Percentiles rank a stretch among this genome's conserved stretches.
Conservation (phyloP, 768 basidiomycete genomes). For the Hygrophoropsis aurantiaca region DNA sequence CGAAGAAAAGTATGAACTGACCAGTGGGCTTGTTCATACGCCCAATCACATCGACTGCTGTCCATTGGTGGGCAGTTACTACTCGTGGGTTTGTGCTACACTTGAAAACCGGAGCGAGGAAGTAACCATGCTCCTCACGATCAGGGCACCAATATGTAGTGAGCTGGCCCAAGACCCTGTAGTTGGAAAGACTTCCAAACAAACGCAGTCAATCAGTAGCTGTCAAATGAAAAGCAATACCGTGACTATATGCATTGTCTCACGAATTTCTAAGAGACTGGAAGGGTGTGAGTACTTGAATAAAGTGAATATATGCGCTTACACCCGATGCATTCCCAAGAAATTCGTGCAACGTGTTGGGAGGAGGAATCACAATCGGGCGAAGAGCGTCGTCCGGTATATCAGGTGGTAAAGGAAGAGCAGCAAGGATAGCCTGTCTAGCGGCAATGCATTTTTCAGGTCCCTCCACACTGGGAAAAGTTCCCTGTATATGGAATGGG, state of each 20-base stretch:
- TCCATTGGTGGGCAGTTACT: conserved; percentile 76
- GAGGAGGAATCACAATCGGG: conserved; percentile 65
- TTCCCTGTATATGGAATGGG: too few relatives aligned
- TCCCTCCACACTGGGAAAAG: neutral
- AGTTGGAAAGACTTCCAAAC: conserved; percentile 54
- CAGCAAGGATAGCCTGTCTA: conserved; percentile 54
- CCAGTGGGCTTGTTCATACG: conserved; percentile 66
- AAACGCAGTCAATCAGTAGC: neutral
- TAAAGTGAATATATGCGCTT: conserved; percentile 20
- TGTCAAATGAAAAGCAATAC: neutral
- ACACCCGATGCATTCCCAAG: conserved; percentile 58
- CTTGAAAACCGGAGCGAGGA: conserved; percentile 71
- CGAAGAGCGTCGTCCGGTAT: conserved; percentile 66
- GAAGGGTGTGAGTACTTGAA: conserved; percentile 8
- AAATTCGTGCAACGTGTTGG: conserved; percentile 70
- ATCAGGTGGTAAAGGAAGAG: conserved; percentile 61
- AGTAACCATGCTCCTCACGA: conserved; percentile 80
- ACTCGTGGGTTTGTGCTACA: conserved; percentile 80
- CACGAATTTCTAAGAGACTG: conserved; percentile 62
- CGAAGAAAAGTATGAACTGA: conserved; percentile 18
- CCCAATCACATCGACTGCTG: conserved; percentile 57
- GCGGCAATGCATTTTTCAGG: conserved; percentile 47
- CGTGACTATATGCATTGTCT: conserved; percentile 19
- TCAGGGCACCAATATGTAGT: conserved; percentile 82
- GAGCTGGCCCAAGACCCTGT: conserved; percentile 62